phyloP scores from a whole-genome alignment of 1,284 basidiomycete species.

The Taiwanofungus camphoratus region DNA sequence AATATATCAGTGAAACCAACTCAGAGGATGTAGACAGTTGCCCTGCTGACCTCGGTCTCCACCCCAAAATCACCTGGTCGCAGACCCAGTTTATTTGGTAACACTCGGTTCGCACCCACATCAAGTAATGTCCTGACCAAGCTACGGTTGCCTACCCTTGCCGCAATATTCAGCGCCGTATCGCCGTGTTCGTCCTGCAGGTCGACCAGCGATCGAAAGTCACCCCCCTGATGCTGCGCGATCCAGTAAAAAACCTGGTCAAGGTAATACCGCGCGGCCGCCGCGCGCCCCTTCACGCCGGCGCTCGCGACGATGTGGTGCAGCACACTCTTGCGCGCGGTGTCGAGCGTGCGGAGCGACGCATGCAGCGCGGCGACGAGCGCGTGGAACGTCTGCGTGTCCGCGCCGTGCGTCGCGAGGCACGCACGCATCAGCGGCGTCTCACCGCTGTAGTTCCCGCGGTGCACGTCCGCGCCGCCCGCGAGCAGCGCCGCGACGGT shows the following conservation, averaged over 20 bases:
- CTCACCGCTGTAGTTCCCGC: conserved; percentile 92
- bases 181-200: conserved; percentile 96
- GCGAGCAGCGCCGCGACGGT: conserved; percentile 65
- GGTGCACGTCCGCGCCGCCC: conserved; percentile 78
- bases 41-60: conserved; percentile 77
- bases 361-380: conserved; percentile 62
- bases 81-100: conserved; percentile 93
- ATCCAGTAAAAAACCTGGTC: conserved; percentile 87
- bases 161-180: conserved; percentile 93
- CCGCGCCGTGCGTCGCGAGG: conserved; percentile 84
- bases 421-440: conserved; percentile 92
- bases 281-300: conserved; percentile 83
- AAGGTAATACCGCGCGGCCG: conserved; percentile 87
- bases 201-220: conserved; percentile 81
- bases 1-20: too few relatives aligned
- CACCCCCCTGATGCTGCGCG: conserved; percentile 63
- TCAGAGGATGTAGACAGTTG: background rate
- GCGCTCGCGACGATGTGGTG: conserved; percentile 93
- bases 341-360: conserved; percentile 88
- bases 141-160: conserved; percentile 87
- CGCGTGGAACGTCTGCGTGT: conserved; percentile 69
- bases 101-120: conserved; percentile 86
- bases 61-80: conserved; percentile 92
- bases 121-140: conserved; percentile 87
- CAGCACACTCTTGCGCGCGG: conserved; percentile 83